phyloP scores from a whole-genome alignment of 768 basidiomycete species.

The Kwoniella mangroviensis region DNA sequence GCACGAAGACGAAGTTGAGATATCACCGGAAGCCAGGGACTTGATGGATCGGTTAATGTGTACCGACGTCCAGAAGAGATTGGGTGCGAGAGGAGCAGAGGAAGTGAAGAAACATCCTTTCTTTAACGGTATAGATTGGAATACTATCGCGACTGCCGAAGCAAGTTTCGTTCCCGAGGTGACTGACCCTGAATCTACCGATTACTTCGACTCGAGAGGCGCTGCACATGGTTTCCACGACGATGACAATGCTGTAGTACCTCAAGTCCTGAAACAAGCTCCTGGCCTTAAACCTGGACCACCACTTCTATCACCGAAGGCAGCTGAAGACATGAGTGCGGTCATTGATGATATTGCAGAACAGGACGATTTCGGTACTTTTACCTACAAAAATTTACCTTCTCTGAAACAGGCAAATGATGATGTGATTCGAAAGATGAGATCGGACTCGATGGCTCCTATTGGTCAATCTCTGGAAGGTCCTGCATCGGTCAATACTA shows the following conservation, averaged over 20 bases:
- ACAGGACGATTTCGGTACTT: slow-evolving; percentile 89
- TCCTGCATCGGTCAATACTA: slow-evolving; percentile 26
- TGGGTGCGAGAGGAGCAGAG: slow-evolving; percentile 83
- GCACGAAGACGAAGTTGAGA: slow-evolving; percentile 84
- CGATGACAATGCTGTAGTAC: slow-evolving; percentile 73
- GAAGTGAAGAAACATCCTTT: slow-evolving; percentile 93
- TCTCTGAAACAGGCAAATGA: slow-evolving; percentile 98
- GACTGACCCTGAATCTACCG: slow-evolving; percentile 96
- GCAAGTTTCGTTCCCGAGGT: slow-evolving; percentile 95
- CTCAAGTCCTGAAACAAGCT: slow-evolving; percentile 57
- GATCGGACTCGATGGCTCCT: slow-evolving; percentile 84
- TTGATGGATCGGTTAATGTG: slow-evolving; percentile 87
- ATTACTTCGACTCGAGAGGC: slow-evolving; percentile 97
- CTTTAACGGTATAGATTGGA: slow-evolving; percentile 90
- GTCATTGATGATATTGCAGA: slow-evolving; percentile 38
- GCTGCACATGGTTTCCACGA: slow-evolving; percentile 92
- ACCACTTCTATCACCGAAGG: slow-evolving; percentile 11
- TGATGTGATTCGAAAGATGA: slow-evolving; percentile 93
- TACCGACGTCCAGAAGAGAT: slow-evolving; percentile 74
- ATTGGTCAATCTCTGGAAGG: slow-evolving; percentile 67
- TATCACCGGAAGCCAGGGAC: slow-evolving; percentile 79
- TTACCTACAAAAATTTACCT: slow-evolving; percentile 96
- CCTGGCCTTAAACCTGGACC: slow-evolving; percentile 27
- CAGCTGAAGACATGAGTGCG: slow-evolving; percentile 51
- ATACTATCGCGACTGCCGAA: slow-evolving; percentile 81